Conservation (phyloP, 805 yeast genomes). For the Candida chilensis region DNA sequence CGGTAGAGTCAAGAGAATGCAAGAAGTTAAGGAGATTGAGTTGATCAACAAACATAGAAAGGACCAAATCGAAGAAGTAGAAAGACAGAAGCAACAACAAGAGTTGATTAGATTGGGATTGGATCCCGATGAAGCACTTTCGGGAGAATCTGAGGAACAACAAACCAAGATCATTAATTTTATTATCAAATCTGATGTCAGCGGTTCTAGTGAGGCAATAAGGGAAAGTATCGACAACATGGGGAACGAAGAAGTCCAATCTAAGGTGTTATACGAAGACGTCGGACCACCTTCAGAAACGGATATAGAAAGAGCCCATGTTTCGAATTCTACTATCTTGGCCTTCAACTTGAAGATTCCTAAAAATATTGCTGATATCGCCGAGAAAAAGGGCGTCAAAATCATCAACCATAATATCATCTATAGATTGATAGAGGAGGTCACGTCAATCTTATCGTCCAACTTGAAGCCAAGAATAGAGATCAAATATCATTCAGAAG, state of each 20-base stretch:
- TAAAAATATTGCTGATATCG: constrained; percentile 50
- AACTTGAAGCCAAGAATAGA: constrained; percentile 61
- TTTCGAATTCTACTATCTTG: constrained; percentile 64
- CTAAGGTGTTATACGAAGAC: constrained; percentile 59
- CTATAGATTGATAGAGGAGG: constrained; percentile 81
- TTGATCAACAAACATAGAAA: constrained; percentile 60
- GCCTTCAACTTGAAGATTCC: constrained; percentile 73
- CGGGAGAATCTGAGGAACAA: constrained; percentile 10
- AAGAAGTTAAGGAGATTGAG: constrained; percentile 59
- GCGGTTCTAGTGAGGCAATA: constrained; percentile 93
- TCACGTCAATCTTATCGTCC: constrained; percentile 52
- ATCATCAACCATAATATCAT: constrained; percentile 70
- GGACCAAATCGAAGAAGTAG: constrained; percentile 41
- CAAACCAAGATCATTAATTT: constrained; percentile 37
- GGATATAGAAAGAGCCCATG: constrained; percentile 59
- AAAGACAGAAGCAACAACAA: constrained; percentile 42
- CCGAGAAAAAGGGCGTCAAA: constrained; percentile 45
- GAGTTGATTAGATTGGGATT: constrained; percentile 58
- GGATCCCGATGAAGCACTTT: constrained; percentile 24
- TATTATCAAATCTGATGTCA: constrained; percentile 84
- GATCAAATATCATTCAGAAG: constrained; percentile 55
- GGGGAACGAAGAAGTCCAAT: constrained; percentile 81
- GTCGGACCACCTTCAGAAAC: constrained; percentile 71
- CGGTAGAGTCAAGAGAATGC: constrained; percentile 39
- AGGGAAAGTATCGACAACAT: constrained; percentile 68